Conservation (phyloP, 139 green algal genomes). For the Chlorella sp. region DNA sequence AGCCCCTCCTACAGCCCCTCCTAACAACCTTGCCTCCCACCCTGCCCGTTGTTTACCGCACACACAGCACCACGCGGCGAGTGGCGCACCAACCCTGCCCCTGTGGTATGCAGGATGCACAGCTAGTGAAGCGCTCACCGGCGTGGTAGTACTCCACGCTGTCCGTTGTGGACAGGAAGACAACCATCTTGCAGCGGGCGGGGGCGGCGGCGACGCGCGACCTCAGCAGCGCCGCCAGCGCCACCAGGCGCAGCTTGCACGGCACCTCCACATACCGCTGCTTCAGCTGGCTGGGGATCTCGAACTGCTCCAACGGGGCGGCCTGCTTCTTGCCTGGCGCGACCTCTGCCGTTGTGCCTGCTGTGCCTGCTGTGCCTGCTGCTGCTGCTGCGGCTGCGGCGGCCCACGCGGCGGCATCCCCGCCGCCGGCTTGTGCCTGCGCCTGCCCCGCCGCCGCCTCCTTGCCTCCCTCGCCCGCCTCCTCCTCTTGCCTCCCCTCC, state of each 20-base stretch:
- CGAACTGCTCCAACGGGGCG: conserved; percentile 53
- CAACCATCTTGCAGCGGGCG: conserved; percentile 75
- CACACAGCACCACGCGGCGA: too few species aligned
- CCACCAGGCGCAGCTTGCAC: conserved; percentile 80
- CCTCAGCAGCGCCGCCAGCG: conserved; percentile 70
- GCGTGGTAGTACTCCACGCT: conserved; percentile 86
- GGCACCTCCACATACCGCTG: conserved; percentile 85
- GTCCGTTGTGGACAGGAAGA: conserved; percentile 95
- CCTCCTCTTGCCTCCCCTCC: background rate
- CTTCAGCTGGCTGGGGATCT: conserved; percentile 75
- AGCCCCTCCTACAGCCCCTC: too few species aligned
- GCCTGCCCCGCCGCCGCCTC: background rate
- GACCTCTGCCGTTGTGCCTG: background rate
- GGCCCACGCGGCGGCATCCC: background rate
- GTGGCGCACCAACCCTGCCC: too few species aligned
- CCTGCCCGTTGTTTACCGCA: too few species aligned
- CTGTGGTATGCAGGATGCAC: too few species aligned
- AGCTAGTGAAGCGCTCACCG: too few species aligned
- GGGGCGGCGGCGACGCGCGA: conserved; percentile 26
- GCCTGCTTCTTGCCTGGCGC: background rate
- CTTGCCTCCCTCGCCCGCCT: background rate
- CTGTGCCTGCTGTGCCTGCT: background rate
- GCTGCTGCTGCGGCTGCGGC: background rate
- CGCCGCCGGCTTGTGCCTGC: background rate
- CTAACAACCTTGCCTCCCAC: too few species aligned